phyloP scores from a whole-genome alignment of 2,329 filamentous ascomycete genomes.

The Aspergillus piperis region DNA sequence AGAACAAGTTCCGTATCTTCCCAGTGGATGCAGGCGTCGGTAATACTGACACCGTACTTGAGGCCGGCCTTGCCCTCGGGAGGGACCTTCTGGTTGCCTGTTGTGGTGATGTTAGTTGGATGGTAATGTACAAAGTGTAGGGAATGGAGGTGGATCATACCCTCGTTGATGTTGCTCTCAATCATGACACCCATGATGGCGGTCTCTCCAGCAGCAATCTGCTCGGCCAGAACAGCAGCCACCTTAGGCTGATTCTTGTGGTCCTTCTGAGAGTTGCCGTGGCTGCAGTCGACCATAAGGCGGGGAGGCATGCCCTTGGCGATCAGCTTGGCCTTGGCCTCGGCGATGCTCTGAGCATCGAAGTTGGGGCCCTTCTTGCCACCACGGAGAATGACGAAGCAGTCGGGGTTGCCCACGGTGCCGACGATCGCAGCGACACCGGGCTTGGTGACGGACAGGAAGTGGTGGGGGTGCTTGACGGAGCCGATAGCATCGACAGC shows the following conservation, averaged over 20 bases:
- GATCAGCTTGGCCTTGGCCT: constrained; percentile 75
- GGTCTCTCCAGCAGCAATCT: constrained; percentile 80
- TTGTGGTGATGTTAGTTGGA: constrained; percentile 7
- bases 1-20: constrained; percentile 81
- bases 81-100: constrained; percentile 83
- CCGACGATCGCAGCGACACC: constrained; percentile 93
- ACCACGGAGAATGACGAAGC: constrained; percentile 92
- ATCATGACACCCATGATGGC: constrained; percentile 98
- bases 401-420: constrained; percentile 92
- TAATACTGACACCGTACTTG: constrained; percentile 94
- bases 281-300: constrained; percentile 97
- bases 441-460: constrained; percentile 95
- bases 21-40: constrained; percentile 96
- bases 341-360: constrained; percentile 78
- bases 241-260: constrained; percentile 98
- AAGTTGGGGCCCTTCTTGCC: constrained; percentile 94
- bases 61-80: constrained; percentile 80
- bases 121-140: neutral
- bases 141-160: constrained; percentile 48
- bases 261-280: constrained; percentile 94
- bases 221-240: constrained; percentile 74
- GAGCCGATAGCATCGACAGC: constrained; percentile 95
- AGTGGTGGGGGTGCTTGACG: constrained; percentile 89
- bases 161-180: constrained; percentile 95
- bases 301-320: constrained; percentile 73